A percentile compares a stretch with the other conserved stretches of the same genome.
Evolutionary conservation across 2,329 filamentous ascomycete genomes (phyloP).

Genomic region (Xylariaceae sp.): DNA sequence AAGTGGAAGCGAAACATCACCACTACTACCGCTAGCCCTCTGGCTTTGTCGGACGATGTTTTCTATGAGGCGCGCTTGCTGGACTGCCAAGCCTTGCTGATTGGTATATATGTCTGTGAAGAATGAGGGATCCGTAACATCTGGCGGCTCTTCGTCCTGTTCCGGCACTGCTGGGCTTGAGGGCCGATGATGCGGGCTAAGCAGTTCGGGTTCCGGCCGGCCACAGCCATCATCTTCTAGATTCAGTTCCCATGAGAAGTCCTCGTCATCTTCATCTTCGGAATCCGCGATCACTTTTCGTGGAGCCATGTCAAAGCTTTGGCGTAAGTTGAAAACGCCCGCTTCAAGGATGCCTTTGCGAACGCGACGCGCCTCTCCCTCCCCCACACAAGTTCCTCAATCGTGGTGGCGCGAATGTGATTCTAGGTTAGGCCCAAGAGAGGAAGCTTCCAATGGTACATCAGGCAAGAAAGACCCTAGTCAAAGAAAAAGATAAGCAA

Average conservation of each 20-base stretch:
- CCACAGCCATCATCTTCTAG: conserved; percentile 12
- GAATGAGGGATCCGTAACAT: conserved; percentile 28
- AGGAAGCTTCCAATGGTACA: neutral
- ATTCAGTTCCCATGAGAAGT: conserved; percentile 17
- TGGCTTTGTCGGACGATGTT: conserved; percentile 32
- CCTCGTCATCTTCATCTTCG: conserved; percentile 30
- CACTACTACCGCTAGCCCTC: conserved; percentile 29
- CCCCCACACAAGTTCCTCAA: neutral
- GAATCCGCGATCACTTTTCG: conserved; percentile 33
- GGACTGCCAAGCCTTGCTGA: conserved; percentile 24
- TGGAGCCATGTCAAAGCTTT: conserved; percentile 22
- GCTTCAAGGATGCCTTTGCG: neutral
- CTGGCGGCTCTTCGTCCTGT: conserved; percentile 19
- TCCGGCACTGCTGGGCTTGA: conserved; percentile 16
- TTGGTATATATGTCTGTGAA: conserved; percentile 27
- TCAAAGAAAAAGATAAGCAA: neutral
- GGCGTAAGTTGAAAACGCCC: neutral
- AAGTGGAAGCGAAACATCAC: conserved; percentile 26
- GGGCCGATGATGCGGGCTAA: conserved; percentile 24
- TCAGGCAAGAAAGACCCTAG: neutral
- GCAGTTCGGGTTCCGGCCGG: conserved; percentile 27
- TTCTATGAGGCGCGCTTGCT: conserved; percentile 31
- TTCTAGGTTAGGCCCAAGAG: neutral
- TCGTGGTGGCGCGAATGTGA: neutral
- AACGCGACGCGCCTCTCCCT: conserved; percentile 19